phyloP scores from a whole-genome alignment of 2,329 filamentous ascomycete species.

The Metarhizium guizhouense region DNA sequence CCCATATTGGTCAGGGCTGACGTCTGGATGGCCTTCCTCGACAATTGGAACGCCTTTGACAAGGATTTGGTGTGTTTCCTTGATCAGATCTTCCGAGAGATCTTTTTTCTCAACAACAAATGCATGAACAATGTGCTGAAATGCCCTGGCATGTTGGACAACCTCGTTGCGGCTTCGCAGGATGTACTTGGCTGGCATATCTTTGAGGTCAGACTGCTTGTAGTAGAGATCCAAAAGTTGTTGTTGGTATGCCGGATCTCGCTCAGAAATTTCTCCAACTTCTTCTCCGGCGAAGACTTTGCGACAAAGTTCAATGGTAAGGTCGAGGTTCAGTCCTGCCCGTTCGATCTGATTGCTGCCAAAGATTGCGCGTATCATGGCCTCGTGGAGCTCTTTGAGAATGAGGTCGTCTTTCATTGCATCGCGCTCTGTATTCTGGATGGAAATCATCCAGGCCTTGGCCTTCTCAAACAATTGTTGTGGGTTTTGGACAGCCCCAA shows the following conservation, averaged over 20 bases:
- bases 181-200: not conserved
- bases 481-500: not conserved
- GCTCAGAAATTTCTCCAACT: slow-evolving; percentile 2
- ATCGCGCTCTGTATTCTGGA: not conserved
- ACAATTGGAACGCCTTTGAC: slow-evolving; percentile 7
- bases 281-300: slow-evolving; percentile 8
- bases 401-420: slow-evolving; percentile 6
- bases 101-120: slow-evolving; percentile 7
- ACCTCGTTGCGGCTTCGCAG: slow-evolving; percentile 12
- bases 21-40: slow-evolving; percentile 1
- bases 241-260: not conserved
- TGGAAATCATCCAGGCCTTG: not conserved
- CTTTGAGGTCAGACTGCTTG: not conserved
- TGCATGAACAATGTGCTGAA: slow-evolving; percentile 8
- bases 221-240: slow-evolving; percentile 4
- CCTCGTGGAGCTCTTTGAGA: slow-evolving; percentile 7
- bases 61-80: slow-evolving; percentile 12
- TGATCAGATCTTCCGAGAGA: slow-evolving; percentile 12
- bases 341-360: slow-evolving; percentile 18
- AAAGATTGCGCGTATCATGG: slow-evolving; percentile 13
- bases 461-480: not conserved
- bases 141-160: slow-evolving; percentile 13
- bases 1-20: slow-evolving; percentile 12
- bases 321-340: slow-evolving; percentile 9
- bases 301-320: slow-evolving; percentile 11